Evolutionary conservation across 805 yeast species (phyloP).

Genomic region (Nakazawaea anatomiae): DNA sequence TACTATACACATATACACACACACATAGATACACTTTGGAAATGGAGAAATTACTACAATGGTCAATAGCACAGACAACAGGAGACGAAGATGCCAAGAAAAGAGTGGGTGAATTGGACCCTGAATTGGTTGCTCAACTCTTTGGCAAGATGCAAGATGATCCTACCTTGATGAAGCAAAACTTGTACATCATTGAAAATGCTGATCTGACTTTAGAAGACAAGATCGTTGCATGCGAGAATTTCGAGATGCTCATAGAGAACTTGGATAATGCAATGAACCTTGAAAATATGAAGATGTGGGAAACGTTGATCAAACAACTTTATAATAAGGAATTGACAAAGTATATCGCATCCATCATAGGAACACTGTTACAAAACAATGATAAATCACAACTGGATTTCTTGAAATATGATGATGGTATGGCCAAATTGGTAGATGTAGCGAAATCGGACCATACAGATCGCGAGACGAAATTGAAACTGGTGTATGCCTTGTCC

Average conservation of each 20-base stretch:
- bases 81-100: constrained; percentile 65
- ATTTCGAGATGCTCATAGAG: constrained; percentile 90
- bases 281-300: constrained; percentile 73
- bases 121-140: constrained; percentile 70
- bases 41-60: constrained; percentile 88
- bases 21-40: constrained; percentile 1
- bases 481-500: constrained; percentile 75
- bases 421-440: constrained; percentile 34
- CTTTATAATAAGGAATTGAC: constrained; percentile 36
- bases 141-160: constrained; percentile 76
- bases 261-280: constrained; percentile 93
- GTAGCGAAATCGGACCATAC: constrained; percentile 19
- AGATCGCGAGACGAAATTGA: constrained; percentile 37
- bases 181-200: constrained; percentile 53
- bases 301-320: constrained; percentile 62
- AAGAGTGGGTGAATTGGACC: constrained; percentile 67
- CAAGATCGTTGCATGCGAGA: constrained; percentile 75
- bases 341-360: constrained; percentile 59
- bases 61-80: constrained; percentile 82
- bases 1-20: background rate
- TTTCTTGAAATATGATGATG: constrained; percentile 45
- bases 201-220: constrained; percentile 56
- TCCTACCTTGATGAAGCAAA: constrained; percentile 78
- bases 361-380: constrained; percentile 92
- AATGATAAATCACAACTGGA: constrained; percentile 71